These are phyloP conservation scores for Nakaseomyces nivariensis DNA, from an alignment of 1,139 yeast genomes.

Conservation along the genomic window DNA sequence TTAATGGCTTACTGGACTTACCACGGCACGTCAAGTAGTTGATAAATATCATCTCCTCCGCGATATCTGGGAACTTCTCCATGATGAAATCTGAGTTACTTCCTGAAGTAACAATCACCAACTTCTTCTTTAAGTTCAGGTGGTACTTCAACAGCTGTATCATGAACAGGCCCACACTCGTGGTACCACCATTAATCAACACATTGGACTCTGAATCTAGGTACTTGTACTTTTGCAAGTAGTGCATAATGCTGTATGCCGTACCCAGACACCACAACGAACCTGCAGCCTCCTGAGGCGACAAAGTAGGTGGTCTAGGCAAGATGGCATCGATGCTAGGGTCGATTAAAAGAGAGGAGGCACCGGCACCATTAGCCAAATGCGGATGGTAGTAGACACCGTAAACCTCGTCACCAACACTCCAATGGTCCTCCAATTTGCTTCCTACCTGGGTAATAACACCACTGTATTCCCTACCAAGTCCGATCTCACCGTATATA, in stretches of 20 bases:
- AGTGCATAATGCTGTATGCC: slow-evolving; percentile 39
- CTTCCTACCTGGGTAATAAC: slow-evolving; percentile 49
- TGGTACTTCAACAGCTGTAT: slow-evolving; percentile 46
- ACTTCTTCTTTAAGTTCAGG: slow-evolving; percentile 35
- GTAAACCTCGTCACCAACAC: slow-evolving; percentile 54
- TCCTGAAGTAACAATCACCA: slow-evolving; percentile 37
- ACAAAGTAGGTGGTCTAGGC: slow-evolving; percentile 40
- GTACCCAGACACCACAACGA: slow-evolving; percentile 45
- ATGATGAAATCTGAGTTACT: slow-evolving; percentile 28
- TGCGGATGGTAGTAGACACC: slow-evolving; percentile 43
- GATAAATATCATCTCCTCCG: slow-evolving; percentile 24
- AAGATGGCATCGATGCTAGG: slow-evolving; percentile 34
- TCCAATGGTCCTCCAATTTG: slow-evolving; percentile 31
- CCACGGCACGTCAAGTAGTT: slow-evolving; percentile 25
- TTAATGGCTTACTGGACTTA: slow-evolving; percentile 23
- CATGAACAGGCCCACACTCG: slow-evolving; percentile 58
- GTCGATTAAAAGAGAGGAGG: slow-evolving; percentile 41
- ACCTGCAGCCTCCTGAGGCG: slow-evolving; percentile 51
- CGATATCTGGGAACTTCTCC: slow-evolving; percentile 21
- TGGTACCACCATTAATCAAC: slow-evolving; percentile 62
- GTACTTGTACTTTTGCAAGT: slow-evolving; percentile 21
- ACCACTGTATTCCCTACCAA: slow-evolving; percentile 68
- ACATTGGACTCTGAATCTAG: slow-evolving; percentile 31
- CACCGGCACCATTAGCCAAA: slow-evolving; percentile 41
- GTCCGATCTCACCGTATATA: slow-evolving; percentile 40